These are phyloP conservation scores for Aspergillus tamarii DNA, from an alignment of 2,329 filamentous ascomycete species.

Conservation along the genomic window DNA sequence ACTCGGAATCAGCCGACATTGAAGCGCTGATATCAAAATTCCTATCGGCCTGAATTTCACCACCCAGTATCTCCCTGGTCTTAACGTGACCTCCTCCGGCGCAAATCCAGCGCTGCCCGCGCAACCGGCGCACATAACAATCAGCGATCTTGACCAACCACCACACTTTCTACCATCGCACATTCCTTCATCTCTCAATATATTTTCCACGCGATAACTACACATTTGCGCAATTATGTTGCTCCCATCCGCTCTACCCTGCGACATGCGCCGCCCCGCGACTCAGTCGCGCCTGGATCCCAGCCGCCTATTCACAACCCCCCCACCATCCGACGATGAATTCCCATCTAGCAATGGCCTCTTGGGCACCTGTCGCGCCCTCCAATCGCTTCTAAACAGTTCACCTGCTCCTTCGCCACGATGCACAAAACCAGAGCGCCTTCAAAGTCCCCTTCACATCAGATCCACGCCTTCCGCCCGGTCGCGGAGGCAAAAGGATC, in stretches of 20 bases:
- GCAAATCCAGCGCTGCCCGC: conserved; percentile 33
- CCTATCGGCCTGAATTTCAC: conserved; percentile 23
- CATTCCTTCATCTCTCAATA: conserved; percentile 9
- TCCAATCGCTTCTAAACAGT: conserved; percentile 46
- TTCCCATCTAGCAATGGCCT: conserved; percentile 41
- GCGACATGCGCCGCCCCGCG: conserved; percentile 44
- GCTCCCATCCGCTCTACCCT: conserved; percentile 50
- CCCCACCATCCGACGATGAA: conserved; percentile 42
- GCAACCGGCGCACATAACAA: conserved; percentile 25
- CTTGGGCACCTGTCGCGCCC: conserved; percentile 45
- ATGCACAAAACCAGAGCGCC: conserved; percentile 38
- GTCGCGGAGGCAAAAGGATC: conserved; percentile 29
- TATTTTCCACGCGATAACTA: neutral
- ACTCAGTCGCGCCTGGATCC: conserved; percentile 38
- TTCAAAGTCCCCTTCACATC: conserved; percentile 45
- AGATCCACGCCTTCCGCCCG: conserved; percentile 32
- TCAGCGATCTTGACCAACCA: conserved; percentile 8
- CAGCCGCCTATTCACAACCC: conserved; percentile 42
- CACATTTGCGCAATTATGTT: conserved; percentile 38
- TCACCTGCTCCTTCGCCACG: conserved; percentile 44
- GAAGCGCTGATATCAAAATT: conserved; percentile 27
- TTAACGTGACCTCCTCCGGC: conserved; percentile 34
- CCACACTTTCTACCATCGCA: conserved; percentile 10
- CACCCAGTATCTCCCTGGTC: conserved; percentile 19
- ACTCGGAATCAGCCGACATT: conserved; percentile 23